These are phyloP conservation scores for Pyrus pyrifolia DNA, from an alignment of 306 rosid genomes.

Conservation along the genomic window DNA sequence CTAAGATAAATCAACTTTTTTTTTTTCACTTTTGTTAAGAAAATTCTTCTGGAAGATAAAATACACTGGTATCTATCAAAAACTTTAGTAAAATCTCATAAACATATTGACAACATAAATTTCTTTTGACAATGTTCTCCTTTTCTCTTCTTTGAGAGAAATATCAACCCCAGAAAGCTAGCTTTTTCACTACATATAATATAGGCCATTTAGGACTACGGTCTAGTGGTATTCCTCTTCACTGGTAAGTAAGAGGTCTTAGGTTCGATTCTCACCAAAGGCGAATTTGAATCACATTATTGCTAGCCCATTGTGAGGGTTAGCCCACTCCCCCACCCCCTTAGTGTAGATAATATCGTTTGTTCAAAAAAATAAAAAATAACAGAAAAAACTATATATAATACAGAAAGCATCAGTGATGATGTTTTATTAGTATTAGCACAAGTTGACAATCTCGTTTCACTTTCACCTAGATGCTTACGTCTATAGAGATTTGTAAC, in stretches of 20 bases:
- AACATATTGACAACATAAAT: background rate
- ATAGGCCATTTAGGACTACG: background rate
- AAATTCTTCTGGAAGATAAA: no score
- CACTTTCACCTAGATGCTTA: background rate
- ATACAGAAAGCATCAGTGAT: background rate
- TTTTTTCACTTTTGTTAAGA: no score
- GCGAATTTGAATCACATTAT: no score
- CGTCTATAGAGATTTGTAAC: background rate
- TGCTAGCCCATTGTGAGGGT: no score
- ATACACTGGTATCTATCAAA: background rate
- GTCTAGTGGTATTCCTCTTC: no score
- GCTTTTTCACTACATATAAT: background rate
- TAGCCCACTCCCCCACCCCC: no score
- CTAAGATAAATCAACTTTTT: background rate
- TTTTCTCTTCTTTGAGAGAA: background rate
- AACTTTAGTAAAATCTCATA: background rate
- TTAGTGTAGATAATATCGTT: no score
- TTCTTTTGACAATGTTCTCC: background rate
- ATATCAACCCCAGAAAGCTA: background rate
- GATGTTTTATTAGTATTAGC: background rate
- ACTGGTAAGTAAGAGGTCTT: no score
- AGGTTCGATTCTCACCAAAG: no score
- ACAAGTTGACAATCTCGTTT: background rate
- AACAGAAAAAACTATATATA: background rate
- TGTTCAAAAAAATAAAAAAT: no score